Base-by-base conservation (phyloP, 2,329 filamentous ascomycete species). In the Ophiostoma perfectum region DNA sequence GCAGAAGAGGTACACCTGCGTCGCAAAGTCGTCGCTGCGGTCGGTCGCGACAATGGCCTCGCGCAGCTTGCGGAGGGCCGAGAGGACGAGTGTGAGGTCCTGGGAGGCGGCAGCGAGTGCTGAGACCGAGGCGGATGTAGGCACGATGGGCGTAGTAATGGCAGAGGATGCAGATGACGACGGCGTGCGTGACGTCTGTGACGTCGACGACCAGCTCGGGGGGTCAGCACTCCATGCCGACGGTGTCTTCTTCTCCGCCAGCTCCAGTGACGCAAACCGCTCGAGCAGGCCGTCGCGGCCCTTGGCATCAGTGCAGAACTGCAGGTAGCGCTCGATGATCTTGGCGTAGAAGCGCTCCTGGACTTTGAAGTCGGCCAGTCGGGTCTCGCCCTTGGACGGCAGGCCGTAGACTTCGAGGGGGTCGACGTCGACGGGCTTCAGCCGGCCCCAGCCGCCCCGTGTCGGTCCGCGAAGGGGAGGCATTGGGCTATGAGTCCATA, bases 1-100 rank as follows among this genome's bases (percentile, higher is more conserved):
- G 74, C 91, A 92, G 81, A 98, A 98, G 71, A 96, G 87, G 78
- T 98, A 97, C 16, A 89, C 91, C 73, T 93, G 88, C n/a, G 90
- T 87, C 1, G 94, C 89, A 78, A 99, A 99, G 66, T 86, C 82
- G 75, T 97, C 91, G 47, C 83, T 81, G 27, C 93, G 87, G 67
- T 88, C 86, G 8, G 90, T 88, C 12, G 91, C 91, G 2, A 96
- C 86, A 64, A 98, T 89, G 38, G 90, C 93, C 80, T 99, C 95
- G 68, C 95, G 88, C 44, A 99, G 86, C 77, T 97, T 98, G 71
- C 95, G 89, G 76, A 98, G 88, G 3, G 94, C 91, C 74, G 91
- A 86, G 67, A 97, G 83, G 66, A 98, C 87, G 27, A 86, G 86
- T 2, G 89, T 85, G 42, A 97, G 84, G 72, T 90, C 88, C 72